Conservation (phyloP, 2,329 filamentous ascomycete genomes). For the Colletotrichum sp. region DNA sequence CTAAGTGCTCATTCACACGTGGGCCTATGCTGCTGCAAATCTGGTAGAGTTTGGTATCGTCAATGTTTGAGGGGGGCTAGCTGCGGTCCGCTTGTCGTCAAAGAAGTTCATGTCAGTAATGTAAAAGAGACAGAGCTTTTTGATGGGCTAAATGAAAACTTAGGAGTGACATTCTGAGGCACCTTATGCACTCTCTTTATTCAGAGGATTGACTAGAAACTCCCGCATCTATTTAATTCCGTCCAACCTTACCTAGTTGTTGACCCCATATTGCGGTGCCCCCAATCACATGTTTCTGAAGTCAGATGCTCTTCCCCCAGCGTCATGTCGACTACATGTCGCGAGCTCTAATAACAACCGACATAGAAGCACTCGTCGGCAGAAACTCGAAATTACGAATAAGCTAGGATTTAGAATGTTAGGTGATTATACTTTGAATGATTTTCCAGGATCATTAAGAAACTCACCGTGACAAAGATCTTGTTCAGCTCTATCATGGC, state of each 20-base stretch:
- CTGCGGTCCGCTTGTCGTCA: background rate
- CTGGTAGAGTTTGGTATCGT: no score
- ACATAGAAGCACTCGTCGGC: background rate
- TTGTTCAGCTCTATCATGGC: conserved; percentile 49
- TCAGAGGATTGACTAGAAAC: background rate
- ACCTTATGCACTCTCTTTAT: background rate
- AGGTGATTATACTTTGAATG: fast-evolving
- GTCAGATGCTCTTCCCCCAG: background rate
- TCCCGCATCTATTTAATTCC: background rate
- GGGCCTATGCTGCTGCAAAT: no score
- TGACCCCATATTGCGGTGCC: no score
- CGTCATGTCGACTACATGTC: background rate
- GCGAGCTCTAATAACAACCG: background rate
- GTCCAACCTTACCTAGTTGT: background rate
- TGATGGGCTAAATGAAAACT: background rate
- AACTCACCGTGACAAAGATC: conserved; percentile 42
- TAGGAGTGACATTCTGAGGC: background rate
- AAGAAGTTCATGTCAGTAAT: background rate
- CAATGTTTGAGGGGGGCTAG: no score
- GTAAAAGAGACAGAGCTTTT: background rate
- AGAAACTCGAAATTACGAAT: background rate
- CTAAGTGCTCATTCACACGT: no score
- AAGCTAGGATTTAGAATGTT: background rate
- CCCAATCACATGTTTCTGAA: background rate
- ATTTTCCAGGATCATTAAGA: background rate